A percentile compares a stretch with the other conserved stretches of the same genome.
These are phyloP conservation scores for Flaveria floridana DNA, from an alignment of 140 eudicot species.

Conservation along the genomic window DNA sequence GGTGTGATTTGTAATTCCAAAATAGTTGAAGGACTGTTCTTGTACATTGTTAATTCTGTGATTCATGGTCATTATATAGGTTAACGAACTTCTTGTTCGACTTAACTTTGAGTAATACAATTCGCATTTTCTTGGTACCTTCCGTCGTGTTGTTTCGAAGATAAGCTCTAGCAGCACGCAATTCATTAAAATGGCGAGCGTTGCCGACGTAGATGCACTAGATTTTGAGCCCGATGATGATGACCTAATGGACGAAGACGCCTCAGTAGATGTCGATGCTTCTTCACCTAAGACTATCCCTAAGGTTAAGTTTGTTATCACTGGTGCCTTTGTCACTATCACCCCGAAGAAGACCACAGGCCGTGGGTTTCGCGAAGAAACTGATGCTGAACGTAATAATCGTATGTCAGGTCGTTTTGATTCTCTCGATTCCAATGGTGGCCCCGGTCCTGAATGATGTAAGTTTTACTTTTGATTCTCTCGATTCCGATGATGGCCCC, in stretches of 20 bases:
- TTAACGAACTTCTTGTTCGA: too few species aligned
- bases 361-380: conserved; percentile 88
- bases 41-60: too few species aligned
- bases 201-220: conserved; percentile 74
- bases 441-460: conserved; percentile 43
- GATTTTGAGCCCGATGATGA: conserved; percentile 39
- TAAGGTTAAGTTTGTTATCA: conserved; percentile 78
- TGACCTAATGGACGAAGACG: conserved; percentile 96
- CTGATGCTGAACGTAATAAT: conserved; percentile 59
- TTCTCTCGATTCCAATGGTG: conserved; percentile 11
- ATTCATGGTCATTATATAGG: too few species aligned
- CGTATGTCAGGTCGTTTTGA: conserved; percentile 88
- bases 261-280: conserved; percentile 45
- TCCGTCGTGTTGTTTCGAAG: neutral
- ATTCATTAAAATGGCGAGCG: conserved; percentile 56
- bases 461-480: conserved; percentile 54
- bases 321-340: conserved; percentile 50
- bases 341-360: conserved; percentile 69
- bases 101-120: too few species aligned
- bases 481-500: too few species aligned
- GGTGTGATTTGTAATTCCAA: too few species aligned
- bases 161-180: neutral
- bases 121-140: too few species aligned
- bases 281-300: conserved; percentile 63
- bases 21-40: too few species aligned